A percentile compares a stretch with the other conserved stretches of the same genome.
Evolutionary conservation across 495 filamentous ascomycete species (phyloP).

Genomic region (Podospora conica): DNA sequence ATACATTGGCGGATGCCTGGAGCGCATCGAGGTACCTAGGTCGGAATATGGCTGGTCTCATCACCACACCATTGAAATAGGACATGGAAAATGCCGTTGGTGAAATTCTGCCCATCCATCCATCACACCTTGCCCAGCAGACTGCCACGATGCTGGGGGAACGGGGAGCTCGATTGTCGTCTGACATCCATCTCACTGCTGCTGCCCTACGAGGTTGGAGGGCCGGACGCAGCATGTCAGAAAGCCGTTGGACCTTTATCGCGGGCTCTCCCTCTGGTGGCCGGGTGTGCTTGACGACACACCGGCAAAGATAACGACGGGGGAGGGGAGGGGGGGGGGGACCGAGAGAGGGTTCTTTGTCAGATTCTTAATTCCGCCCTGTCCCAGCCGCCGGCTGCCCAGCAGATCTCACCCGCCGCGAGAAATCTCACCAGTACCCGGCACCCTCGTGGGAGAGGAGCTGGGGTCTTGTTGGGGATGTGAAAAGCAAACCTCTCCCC

Average conservation of each 20-base stretch:
- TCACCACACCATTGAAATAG: background rate
- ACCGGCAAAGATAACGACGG: background rate
- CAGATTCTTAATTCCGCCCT: slow-evolving; percentile 16
- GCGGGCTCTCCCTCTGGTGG: background rate
- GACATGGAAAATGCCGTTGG: background rate
- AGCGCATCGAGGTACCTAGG: too few species aligned
- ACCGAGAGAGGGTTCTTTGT: slow-evolving; percentile 12
- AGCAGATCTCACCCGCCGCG: background rate
- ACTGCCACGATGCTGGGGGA: background rate
- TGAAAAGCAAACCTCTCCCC: background rate
- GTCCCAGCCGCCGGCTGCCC: background rate
- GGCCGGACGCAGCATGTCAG: background rate
- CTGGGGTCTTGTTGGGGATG: background rate
- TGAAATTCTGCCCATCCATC: background rate
- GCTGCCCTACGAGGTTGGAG: background rate
- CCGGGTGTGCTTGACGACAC: background rate
- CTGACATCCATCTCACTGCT: background rate
- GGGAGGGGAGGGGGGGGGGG: background rate
- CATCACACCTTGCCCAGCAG: background rate
- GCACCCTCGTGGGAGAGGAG: background rate
- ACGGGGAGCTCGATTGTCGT: too few species aligned
- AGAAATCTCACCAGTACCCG: background rate
- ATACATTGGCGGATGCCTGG: background rate
- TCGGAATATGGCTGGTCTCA: background rate
- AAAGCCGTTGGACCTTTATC: background rate